Percentiles rank a stretch among this genome's conserved stretches.
These are phyloP conservation scores for Pseudocercospora fijiensis DNA, from an alignment of 2,329 filamentous ascomycete species.

Conservation along the genomic window DNA sequence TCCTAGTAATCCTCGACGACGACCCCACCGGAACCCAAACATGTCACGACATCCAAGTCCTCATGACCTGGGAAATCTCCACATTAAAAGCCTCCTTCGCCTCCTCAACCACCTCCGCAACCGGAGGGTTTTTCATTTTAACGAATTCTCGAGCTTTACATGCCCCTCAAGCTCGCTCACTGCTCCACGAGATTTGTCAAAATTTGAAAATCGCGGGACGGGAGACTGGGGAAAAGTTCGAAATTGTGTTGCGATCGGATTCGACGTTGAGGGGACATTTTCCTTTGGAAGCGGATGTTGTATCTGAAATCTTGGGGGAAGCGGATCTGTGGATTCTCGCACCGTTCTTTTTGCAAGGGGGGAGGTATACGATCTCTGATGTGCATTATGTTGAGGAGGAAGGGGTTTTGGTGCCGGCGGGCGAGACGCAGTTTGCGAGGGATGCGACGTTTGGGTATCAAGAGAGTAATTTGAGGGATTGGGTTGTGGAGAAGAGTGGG, in stretches of 20 bases:
- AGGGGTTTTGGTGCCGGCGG: slow-evolving; percentile 51
- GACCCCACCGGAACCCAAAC: slow-evolving; percentile 58
- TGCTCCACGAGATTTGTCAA: slow-evolving; percentile 54
- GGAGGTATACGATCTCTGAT: slow-evolving; percentile 57
- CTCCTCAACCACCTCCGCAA: slow-evolving; percentile 11
- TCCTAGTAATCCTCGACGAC: slow-evolving; percentile 19
- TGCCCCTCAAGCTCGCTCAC: slow-evolving; percentile 47
- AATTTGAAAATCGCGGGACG: slow-evolving; percentile 51
- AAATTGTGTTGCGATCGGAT: slow-evolving; percentile 59
- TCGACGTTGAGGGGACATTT: slow-evolving; percentile 60
- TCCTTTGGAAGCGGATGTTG: slow-evolving; percentile 55
- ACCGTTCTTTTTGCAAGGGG: slow-evolving; percentile 60
- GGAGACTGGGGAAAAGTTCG: slow-evolving; percentile 45
- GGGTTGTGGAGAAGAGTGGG: slow-evolving; percentile 56
- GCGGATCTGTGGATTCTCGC: slow-evolving; percentile 57
- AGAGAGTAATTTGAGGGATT: slow-evolving; percentile 55
- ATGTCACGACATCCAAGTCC: slow-evolving; percentile 57
- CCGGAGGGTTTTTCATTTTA: slow-evolving; percentile 59
- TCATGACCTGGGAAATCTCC: slow-evolving; percentile 54
- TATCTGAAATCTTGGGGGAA: slow-evolving; percentile 51
- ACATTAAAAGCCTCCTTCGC: slow-evolving; percentile 50
- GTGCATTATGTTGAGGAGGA: slow-evolving; percentile 60
- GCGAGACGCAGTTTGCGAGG: slow-evolving; percentile 56
- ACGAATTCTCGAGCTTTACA: slow-evolving; percentile 60
- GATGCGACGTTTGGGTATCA: slow-evolving; percentile 60